These are phyloP conservation scores for Cladorrhinum sp. DNA, from an alignment of 2,329 filamentous ascomycete genomes.

Conservation along the genomic window DNA sequence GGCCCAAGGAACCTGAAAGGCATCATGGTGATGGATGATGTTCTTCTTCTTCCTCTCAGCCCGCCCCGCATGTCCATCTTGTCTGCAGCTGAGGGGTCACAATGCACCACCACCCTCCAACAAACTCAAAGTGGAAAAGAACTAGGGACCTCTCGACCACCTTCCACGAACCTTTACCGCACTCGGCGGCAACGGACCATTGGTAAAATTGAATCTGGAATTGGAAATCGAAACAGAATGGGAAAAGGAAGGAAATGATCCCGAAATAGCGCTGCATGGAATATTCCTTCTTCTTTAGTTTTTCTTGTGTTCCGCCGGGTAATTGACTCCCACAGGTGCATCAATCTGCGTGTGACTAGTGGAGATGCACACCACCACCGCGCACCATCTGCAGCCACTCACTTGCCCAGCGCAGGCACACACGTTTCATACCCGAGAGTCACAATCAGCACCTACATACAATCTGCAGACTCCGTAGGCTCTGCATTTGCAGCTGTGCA, in stretches of 20 bases:
- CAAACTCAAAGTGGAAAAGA: neutral
- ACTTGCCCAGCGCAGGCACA: neutral
- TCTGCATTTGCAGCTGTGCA: neutral
- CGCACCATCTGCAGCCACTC: neutral
- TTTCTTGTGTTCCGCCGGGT: neutral
- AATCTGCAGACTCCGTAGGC: neutral
- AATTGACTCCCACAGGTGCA: neutral
- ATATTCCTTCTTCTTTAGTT: neutral
- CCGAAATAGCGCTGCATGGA: neutral
- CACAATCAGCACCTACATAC: neutral
- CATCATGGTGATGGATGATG: neutral
- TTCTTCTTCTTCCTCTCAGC: neutral
- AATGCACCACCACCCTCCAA: neutral
- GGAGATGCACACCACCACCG: neutral
- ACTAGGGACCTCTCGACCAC: neutral
- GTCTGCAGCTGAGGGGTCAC: neutral
- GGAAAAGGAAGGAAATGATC: neutral
- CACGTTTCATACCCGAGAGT: constrained; percentile 5
- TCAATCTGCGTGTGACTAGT: too few relatives aligned
- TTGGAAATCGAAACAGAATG: neutral
- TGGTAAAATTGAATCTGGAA: neutral
- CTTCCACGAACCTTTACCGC: neutral
- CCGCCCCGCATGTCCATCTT: neutral
- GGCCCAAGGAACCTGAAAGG: neutral
- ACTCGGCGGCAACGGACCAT: neutral